Percentiles rank a stretch among this genome's conserved stretches.
Conservation (phyloP, 768 basidiomycete species). For the Antrodiella citrinella region DNA sequence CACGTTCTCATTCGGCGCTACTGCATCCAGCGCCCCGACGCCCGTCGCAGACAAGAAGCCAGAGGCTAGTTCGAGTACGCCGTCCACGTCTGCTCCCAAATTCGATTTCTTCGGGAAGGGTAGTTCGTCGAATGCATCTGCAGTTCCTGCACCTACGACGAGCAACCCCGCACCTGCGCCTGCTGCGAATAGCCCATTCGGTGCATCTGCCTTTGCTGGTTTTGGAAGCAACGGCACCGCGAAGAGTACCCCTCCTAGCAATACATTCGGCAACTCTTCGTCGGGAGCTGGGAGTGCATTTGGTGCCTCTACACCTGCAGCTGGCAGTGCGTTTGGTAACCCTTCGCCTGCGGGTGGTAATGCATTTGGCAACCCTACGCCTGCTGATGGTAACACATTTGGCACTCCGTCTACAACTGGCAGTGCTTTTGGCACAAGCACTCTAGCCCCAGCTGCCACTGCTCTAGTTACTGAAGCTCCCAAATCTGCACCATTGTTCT, state of each 20-base stretch:
- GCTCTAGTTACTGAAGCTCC: background rate
- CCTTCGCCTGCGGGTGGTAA: too few species aligned
- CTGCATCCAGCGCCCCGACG: background rate
- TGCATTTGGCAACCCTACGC: too few species aligned
- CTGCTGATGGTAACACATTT: background rate
- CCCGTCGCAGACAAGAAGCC: conserved; percentile 4
- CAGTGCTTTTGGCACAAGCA: background rate
- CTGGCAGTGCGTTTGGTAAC: conserved; percentile 3
- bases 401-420: background rate
- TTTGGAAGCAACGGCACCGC: background rate
- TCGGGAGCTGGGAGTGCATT: too few species aligned
- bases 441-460: background rate
- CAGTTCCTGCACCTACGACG: background rate
- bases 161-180: background rate
- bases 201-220: background rate
- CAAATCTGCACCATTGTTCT: background rate
- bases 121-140: background rate
- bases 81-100: background rate
- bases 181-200: background rate
- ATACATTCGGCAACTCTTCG: conserved; percentile 7
- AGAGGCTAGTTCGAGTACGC: conserved; percentile 1
- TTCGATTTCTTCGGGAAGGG: background rate
- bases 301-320: background rate
- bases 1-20: conserved; percentile 6
- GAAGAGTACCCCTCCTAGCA: background rate